phyloP scores from a whole-genome alignment of 106 monocot genomes.

The Dendrobium chrysotoxum region DNA sequence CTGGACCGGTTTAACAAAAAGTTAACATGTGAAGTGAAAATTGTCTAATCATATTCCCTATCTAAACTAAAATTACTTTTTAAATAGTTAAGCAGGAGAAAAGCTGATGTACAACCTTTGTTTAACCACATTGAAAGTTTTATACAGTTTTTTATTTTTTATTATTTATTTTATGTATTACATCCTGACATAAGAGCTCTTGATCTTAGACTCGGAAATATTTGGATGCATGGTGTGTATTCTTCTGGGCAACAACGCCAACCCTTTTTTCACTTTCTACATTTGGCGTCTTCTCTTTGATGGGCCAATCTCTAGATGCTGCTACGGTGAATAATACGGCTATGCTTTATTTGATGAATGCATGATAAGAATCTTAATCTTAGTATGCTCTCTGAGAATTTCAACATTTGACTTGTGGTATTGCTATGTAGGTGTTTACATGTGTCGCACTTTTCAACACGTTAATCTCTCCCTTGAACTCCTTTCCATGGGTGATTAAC shows the following conservation, averaged over 20 bases:
- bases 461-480: constrained; percentile 91
- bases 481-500: constrained; percentile 99
- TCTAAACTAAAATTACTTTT: not conserved
- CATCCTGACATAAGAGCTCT: not conserved
- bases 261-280: constrained; percentile 91
- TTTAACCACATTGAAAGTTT: not conserved
- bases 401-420: not conserved
- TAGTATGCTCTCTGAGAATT: not conserved
- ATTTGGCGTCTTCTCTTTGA: constrained; percentile 79
- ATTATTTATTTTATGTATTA: not conserved
- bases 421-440: constrained; percentile 74
- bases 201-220: constrained; percentile 77
- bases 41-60: not conserved
- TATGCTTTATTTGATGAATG: not conserved
- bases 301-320: constrained; percentile 83
- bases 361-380: not conserved
- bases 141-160: not conserved
- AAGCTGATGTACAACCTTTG: not conserved
- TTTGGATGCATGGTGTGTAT: constrained; percentile 99
- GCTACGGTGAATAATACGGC: constrained; percentile 52
- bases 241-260: constrained; percentile 99
- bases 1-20: not conserved
- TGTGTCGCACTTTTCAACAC: constrained; percentile 95
- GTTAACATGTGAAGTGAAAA: not conserved
- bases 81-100: not conserved